Conservation (phyloP, 169 alveolate species). For the Blepharisma undulans region DNA sequence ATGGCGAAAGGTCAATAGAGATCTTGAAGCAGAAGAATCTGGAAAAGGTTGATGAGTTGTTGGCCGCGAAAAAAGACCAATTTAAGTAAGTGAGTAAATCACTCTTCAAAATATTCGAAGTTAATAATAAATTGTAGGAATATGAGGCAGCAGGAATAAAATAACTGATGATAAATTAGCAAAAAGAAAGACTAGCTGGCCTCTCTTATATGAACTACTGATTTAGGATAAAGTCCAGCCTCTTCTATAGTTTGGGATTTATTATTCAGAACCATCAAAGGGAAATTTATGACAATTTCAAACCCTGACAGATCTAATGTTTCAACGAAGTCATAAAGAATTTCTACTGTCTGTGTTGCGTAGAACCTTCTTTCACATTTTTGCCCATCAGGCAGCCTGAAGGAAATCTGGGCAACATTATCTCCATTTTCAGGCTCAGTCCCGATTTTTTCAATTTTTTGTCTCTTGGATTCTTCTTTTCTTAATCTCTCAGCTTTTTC, state of each 20-base stretch:
- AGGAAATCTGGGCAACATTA: neutral
- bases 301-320: neutral
- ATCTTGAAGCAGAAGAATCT: neutral
- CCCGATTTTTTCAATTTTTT: neutral
- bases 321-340: slow-evolving; percentile 3
- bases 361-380: neutral
- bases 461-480: neutral
- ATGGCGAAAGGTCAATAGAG: neutral
- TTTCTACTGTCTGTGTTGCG: neutral
- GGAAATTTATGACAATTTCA: neutral
- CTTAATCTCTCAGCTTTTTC: neutral
- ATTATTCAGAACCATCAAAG: neutral
- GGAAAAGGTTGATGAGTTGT: neutral
- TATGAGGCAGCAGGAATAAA: too few relatives aligned
- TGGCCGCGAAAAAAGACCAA: neutral
- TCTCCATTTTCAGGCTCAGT: slow-evolving; percentile 4
- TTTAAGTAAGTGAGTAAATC: neutral
- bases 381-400: neutral
- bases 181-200: neutral
- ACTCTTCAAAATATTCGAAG: neutral
- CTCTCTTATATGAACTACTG: slow-evolving; percentile 3
- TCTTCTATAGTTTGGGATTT: neutral
- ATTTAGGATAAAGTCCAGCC: slow-evolving; percentile 12
- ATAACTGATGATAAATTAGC: neutral
- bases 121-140: too few relatives aligned